These are phyloP conservation scores for Aspergillus nanangensis DNA, from an alignment of 495 filamentous ascomycete species.

Conservation along the genomic window DNA sequence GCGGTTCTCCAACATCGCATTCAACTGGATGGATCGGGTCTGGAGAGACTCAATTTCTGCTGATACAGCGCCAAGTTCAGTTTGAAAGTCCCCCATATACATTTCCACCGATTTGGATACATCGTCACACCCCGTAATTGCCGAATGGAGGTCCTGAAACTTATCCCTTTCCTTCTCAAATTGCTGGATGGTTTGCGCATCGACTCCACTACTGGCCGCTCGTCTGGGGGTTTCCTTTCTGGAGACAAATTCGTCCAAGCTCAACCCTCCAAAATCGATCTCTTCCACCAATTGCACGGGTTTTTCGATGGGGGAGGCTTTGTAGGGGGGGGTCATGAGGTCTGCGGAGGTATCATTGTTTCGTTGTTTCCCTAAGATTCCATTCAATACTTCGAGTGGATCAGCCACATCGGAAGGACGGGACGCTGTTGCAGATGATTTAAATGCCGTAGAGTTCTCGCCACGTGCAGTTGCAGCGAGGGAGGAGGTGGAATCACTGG, in stretches of 20 bases:
- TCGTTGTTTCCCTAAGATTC: constrained; percentile 60
- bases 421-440: constrained; percentile 45
- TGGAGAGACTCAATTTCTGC: constrained; percentile 93
- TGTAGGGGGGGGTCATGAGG: too few species aligned
- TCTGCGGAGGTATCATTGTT: too few species aligned
- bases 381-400: constrained; percentile 67
- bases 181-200: constrained; percentile 68
- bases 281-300: constrained; percentile 50
- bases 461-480: constrained; percentile 56
- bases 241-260: constrained; percentile 65
- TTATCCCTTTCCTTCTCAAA: constrained; percentile 83
- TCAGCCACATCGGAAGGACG: constrained; percentile 56
- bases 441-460: constrained; percentile 65
- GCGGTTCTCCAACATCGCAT: constrained; percentile 82
- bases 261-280: constrained; percentile 76
- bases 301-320: constrained; percentile 17
- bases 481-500: constrained; percentile 69
- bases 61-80: constrained; percentile 85
- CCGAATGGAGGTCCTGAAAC: constrained; percentile 86
- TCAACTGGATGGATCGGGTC: constrained; percentile 75
- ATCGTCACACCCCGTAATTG: constrained; percentile 86
- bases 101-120: constrained; percentile 89
- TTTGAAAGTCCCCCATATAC: constrained; percentile 87
- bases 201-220: constrained; percentile 45
- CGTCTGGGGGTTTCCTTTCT: constrained; percentile 31